Evolutionary conservation across 306 rosid genomes (phyloP), one percentile per base, ranked within the genome.

Genomic region (Vigna unguiculata): DNA sequence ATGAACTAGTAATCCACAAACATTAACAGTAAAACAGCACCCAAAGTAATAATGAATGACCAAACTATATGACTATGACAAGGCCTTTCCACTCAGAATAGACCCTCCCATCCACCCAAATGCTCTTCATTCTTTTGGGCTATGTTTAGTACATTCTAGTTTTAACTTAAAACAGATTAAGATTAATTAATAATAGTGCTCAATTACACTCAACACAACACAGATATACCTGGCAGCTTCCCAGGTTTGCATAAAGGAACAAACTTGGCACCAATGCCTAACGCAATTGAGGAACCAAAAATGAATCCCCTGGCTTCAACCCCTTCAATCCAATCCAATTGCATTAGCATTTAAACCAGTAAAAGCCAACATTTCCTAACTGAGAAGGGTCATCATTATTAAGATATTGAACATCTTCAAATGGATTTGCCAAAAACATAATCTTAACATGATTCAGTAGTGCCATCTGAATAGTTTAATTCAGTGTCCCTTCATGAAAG

Each of bases 261-360:
- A 74, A 92, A 92, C 91, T 92, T 92, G 53, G 97, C 96, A 13
- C 93, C 97, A 55, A 92, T 88, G 62, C 92, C 91, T 54, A 88
- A 82, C 8, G 97, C 96, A 81, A 92, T 86, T 8, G 97, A 82
- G 62, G 97, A 93, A 57, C 93, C 97, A 78, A 90, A 92, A 88
- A 92, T 84, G 87, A 92, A 92, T 55, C 97, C 97, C 71, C 96
- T 90, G 21, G 97, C 96, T 82, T 92, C 97, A 74, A 92, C 90
- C 16, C 97, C 97, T 92, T 68, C 83, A 73, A 58, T 58, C 30
- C 45, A 48, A 74, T 62, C 46, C 66, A 73, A 58, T 58, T 54
- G 34, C 83, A 75, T 60, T 25, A 74, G 40, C 22, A 83, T 32
- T 24, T 38, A 65, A 59, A 25, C 45, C 77, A 46, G 46, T 32